A percentile compares a stretch with the other conserved stretches of the same genome.
These are phyloP conservation scores for Corniculantispora saksenae DNA, from an alignment of 2,329 filamentous ascomycete genomes.

Conservation along the genomic window DNA sequence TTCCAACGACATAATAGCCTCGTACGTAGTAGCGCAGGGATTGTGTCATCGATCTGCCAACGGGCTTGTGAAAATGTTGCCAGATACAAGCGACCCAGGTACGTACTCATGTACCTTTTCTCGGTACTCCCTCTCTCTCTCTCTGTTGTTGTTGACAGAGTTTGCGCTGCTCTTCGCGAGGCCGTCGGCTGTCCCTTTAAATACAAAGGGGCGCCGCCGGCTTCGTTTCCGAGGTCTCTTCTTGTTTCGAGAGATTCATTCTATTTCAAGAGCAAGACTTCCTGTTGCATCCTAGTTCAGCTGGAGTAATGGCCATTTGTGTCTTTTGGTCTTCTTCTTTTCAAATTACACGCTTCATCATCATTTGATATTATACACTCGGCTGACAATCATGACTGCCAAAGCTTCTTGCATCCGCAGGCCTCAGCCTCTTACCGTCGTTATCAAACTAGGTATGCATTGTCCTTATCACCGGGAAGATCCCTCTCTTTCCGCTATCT, in stretches of 20 bases:
- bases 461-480: slow-evolving; percentile 14
- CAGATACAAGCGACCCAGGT: slow-evolving; percentile 18
- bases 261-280: background rate
- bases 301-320: slow-evolving; percentile 19
- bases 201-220: slow-evolving; percentile 16
- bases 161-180: slow-evolving; percentile 15
- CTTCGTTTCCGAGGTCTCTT: background rate
- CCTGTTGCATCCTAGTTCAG: slow-evolving; percentile 7
- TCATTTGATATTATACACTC: slow-evolving; percentile 11
- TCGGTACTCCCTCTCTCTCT: background rate
- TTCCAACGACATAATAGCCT: slow-evolving; percentile 20
- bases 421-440: slow-evolving; percentile 63
- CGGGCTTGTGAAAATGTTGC: slow-evolving; percentile 19
- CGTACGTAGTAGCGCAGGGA: slow-evolving; percentile 19
- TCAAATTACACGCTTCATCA: slow-evolving; percentile 19
- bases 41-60: slow-evolving; percentile 19
- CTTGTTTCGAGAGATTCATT: slow-evolving; percentile 9
- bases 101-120: slow-evolving; percentile 20
- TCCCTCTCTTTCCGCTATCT: background rate
- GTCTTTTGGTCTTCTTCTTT: slow-evolving; percentile 13
- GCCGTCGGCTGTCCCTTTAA: slow-evolving; percentile 15
- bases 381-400: slow-evolving; percentile 20
- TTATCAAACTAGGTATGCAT: slow-evolving; percentile 81
- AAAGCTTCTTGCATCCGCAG: slow-evolving; percentile 22
- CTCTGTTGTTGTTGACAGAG: slow-evolving; percentile 18